Conservation (phyloP, 306 rosid species). For the Ormosia semicastrata region DNA sequence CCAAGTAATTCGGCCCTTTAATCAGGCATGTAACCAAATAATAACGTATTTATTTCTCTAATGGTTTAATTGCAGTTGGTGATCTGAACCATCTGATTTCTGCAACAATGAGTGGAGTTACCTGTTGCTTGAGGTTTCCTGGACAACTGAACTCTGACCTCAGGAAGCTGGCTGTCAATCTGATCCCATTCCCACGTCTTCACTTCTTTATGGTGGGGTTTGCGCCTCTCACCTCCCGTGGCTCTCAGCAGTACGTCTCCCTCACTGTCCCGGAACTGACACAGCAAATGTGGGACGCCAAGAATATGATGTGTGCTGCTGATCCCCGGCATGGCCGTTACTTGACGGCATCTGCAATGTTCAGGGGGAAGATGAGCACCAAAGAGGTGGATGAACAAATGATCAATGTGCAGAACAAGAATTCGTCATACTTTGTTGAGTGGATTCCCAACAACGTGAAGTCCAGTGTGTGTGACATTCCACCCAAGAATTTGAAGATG, state of each 20-base stretch:
- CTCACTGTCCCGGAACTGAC: constrained; percentile 91
- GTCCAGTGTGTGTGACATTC: constrained; percentile 82
- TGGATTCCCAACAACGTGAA: constrained; percentile 93
- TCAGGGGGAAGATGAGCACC: constrained; percentile 92
- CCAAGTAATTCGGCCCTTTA: background rate
- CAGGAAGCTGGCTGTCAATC: constrained; percentile 81
- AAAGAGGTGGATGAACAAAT: constrained; percentile 89
- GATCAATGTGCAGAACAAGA: constrained; percentile 93
- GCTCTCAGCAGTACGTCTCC: constrained; percentile 85
- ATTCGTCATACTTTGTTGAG: constrained; percentile 84
- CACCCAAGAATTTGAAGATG: constrained; percentile 74
- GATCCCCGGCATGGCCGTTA: constrained; percentile 90
- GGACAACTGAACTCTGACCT: constrained; percentile 87
- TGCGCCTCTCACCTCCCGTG: constrained; percentile 88
- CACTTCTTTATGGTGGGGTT: constrained; percentile 95
- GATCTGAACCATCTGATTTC: constrained; percentile 92
- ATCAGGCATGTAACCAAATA: background rate
- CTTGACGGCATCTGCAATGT: constrained; percentile 86
- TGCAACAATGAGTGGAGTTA: constrained; percentile 94
- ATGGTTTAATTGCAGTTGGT: constrained; percentile 56
- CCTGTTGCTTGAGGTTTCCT: constrained; percentile 91
- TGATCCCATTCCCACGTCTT: constrained; percentile 91
- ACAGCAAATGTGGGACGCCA: constrained; percentile 96
- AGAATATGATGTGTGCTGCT: constrained; percentile 94
- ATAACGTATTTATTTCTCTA: background rate